Evolutionary conservation across 2,329 filamentous ascomycete genomes (phyloP), one percentile per base, ranked within the genome.

Genomic region (Rutstroemia sp.): DNA sequence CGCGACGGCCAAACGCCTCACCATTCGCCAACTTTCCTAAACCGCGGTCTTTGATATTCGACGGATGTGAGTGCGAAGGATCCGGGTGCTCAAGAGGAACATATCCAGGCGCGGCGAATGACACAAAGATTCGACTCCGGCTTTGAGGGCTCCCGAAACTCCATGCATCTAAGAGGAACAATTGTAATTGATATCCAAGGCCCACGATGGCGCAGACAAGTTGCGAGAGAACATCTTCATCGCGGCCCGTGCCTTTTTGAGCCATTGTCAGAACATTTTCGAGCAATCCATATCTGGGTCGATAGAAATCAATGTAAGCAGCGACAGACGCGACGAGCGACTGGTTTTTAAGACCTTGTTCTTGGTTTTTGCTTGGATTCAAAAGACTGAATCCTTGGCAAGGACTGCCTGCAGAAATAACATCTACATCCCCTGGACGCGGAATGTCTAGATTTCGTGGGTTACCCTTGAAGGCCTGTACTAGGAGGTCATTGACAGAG

Each of bases 261-360:
- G 77, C 78, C 72, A 92, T 89, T 0, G 73, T 76, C 0, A 80
- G 71, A 0, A 95, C 90, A 62, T 95, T 95, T 68, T 95, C 90
- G 0, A 95, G 75, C 0, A 92, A 62, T 0, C 84, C 87, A 65
- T 88, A 92, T n/a, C 80, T 76, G 0, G 90, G 89, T 0, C 85
- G 79, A 61, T 89, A 91, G 0, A 90, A 72, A 60, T 95, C 89
- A 1, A 92, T 75, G 58, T 80, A 89, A 0, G 88, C 83, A 0
- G 84, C 85, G 39, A 92, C 89, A 0, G 87, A 87, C 0, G 87
- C 88, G 0, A 94, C 80, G 30, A 94, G 79, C 0, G 88, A 92
- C 37, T 87, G 86, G 65, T 94, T 90, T 58, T 82, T 81, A 5
- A 83, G 71, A 8, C 87, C 85, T 4, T 73, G 54, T 0, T 74